A percentile compares a stretch with the other conserved stretches of the same genome.
Evolutionary conservation across 345 rosid genomes (phyloP).

Genomic region (Eucalyptus urophylla): DNA sequence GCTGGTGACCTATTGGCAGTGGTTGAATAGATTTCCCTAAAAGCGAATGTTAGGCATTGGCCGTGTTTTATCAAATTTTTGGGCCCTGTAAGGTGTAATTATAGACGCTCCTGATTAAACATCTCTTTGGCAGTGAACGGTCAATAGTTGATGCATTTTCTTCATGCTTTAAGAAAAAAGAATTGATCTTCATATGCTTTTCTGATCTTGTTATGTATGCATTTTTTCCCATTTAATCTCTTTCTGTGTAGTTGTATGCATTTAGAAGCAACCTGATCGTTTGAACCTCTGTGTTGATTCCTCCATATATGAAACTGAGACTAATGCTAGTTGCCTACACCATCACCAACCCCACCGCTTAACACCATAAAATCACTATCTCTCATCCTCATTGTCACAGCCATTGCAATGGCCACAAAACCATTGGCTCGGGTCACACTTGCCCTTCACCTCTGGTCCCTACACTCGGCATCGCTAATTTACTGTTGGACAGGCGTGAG

Average conservation of each 20-base stretch:
- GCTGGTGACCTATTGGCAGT: conserved; percentile 79
- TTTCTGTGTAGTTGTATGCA: background rate
- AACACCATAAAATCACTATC: background rate
- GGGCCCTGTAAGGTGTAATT: background rate
- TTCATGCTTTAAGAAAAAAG: background rate
- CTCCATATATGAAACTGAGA: background rate
- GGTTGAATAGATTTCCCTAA: conserved; percentile 30
- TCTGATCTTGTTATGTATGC: background rate
- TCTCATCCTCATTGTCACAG: background rate
- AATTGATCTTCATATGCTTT: background rate
- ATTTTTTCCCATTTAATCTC: background rate
- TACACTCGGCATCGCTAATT: background rate
- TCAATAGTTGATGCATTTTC: background rate
- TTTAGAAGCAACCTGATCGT: background rate
- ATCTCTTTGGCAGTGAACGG: background rate
- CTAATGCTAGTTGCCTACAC: background rate
- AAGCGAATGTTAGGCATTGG: background rate
- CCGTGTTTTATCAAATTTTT: background rate
- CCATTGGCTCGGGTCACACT: background rate
- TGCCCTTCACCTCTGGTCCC: background rate
- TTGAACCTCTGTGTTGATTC: background rate
- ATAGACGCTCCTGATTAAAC: background rate
- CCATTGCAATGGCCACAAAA: background rate
- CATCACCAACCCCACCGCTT: background rate
- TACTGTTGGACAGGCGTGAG: background rate